These are phyloP conservation scores for Botryobasidium botryosum DNA, from an alignment of 768 basidiomycete species.

Conservation along the genomic window DNA sequence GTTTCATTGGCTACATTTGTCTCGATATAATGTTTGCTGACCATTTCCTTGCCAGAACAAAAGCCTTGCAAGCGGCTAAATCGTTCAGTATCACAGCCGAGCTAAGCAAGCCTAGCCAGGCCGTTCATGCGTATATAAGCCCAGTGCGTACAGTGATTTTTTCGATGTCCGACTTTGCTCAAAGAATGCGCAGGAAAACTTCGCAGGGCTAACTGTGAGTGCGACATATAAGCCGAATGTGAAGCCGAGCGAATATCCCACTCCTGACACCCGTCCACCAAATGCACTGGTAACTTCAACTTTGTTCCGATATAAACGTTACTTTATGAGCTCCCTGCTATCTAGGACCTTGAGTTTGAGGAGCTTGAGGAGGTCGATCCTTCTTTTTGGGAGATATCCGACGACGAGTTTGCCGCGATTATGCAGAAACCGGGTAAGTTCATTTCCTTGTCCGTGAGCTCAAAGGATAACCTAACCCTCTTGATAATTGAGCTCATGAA, in stretches of 20 bases:
- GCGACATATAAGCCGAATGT: conserved; percentile 42
- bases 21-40: background rate
- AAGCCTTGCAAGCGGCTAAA: conserved; percentile 38
- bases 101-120: conserved; percentile 63
- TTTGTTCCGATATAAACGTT: background rate
- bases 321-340: background rate
- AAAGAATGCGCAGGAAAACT: conserved; percentile 37
- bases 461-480: background rate
- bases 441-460: no score
- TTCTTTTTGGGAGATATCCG: conserved; percentile 42
- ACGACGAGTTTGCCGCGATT: conserved; percentile 18
- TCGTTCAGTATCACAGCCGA: conserved; percentile 41
- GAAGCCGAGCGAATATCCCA: conserved; percentile 39
- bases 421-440: no score
- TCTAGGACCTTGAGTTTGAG: conserved; percentile 45
- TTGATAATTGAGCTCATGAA: background rate
- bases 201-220: conserved; percentile 46
- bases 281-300: conserved; percentile 30
- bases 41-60: conserved; percentile 35
- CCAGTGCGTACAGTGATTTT: conserved; percentile 30
- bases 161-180: background rate
- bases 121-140: conserved; percentile 37
- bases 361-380: conserved; percentile 46
- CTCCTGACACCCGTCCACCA: conserved; percentile 52
- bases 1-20: conserved; percentile 14